These are phyloP conservation scores for Nicotiana noctiflora DNA, from an alignment of 257 asterid genomes.

Conservation along the genomic window DNA sequence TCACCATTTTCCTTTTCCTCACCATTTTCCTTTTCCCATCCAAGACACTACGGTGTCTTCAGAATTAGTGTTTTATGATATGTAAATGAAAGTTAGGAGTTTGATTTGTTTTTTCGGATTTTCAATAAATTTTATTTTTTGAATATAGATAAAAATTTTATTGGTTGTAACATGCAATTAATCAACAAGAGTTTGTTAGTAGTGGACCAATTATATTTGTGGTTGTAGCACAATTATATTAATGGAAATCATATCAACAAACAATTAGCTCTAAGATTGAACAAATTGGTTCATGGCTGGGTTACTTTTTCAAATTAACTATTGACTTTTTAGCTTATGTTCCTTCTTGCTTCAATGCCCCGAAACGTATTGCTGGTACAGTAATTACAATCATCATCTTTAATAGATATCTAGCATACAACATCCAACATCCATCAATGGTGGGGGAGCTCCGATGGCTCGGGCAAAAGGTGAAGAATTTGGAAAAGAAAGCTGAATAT, in stretches of 20 bases:
- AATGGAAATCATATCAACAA: not conserved
- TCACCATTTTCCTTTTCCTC: no score
- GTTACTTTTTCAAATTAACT: not conserved
- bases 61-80: no score
- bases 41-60: no score
- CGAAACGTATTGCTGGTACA: not conserved
- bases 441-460: slow-evolving; percentile 16
- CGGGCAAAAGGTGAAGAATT: not conserved
- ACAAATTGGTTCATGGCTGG: slow-evolving; percentile 11
- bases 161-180: slow-evolving; percentile 21
- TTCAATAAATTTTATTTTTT: no score
- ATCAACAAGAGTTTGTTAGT: slow-evolving; percentile 12
- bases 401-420: not conserved
- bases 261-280: not conserved
- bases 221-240: not conserved
- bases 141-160: no score
- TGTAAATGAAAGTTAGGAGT: no score
- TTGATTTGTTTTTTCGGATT: no score
- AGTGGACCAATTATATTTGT: not conserved
- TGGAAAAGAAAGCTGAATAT: no score
- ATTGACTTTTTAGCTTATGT: not conserved
- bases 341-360: not conserved
- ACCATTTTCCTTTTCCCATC: no score
- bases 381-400: not conserved
- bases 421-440: slow-evolving; percentile 21